A percentile compares a stretch with the other conserved stretches of the same genome.
Evolutionary conservation across 768 basidiomycete genomes (phyloP).

Genomic region (Lepiota subincarnata): DNA sequence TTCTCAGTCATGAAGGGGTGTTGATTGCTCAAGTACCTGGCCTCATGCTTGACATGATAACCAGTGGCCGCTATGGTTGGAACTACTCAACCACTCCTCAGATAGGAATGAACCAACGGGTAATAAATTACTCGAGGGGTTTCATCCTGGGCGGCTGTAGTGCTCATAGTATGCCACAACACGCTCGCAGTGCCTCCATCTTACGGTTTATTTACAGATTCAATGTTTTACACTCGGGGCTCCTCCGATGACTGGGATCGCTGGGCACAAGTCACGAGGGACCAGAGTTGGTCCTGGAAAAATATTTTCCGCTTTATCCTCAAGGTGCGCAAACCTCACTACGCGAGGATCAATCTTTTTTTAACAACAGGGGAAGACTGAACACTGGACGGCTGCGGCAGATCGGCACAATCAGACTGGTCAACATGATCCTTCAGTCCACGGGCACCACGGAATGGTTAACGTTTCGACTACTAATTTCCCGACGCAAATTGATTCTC

Average conservation of each 20-base stretch:
- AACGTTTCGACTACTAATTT: conserved; percentile 15
- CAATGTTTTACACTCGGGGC: conserved; percentile 27
- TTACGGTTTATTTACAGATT: conserved; percentile 15
- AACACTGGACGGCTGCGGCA: conserved; percentile 16
- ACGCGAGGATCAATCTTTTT: neutral
- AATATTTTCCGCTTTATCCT: conserved; percentile 23
- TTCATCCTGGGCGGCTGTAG: conserved; percentile 25
- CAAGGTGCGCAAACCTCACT: conserved; percentile 17
- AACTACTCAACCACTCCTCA: conserved; percentile 26
- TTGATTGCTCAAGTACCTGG: conserved; percentile 9
- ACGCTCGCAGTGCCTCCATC: neutral
- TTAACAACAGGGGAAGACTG: conserved; percentile 7
- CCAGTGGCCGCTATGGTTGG: conserved; percentile 22
- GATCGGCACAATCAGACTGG: conserved; percentile 16
- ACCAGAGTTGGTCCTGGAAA: conserved; percentile 41
- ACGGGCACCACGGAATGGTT: conserved; percentile 17
- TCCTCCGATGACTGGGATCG: conserved; percentile 47
- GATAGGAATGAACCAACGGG: conserved; percentile 17
- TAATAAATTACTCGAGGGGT: conserved; percentile 21
- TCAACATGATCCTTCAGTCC: conserved; percentile 18
- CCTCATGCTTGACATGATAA: conserved; percentile 5
- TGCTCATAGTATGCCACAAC: conserved; percentile 21
- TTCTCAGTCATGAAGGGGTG: conserved; percentile 10
- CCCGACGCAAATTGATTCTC: conserved; percentile 17
- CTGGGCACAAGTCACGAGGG: conserved; percentile 41